These are phyloP conservation scores for Penicillium simplicissimum DNA, from an alignment of 495 filamentous ascomycete genomes.

Conservation along the genomic window DNA sequence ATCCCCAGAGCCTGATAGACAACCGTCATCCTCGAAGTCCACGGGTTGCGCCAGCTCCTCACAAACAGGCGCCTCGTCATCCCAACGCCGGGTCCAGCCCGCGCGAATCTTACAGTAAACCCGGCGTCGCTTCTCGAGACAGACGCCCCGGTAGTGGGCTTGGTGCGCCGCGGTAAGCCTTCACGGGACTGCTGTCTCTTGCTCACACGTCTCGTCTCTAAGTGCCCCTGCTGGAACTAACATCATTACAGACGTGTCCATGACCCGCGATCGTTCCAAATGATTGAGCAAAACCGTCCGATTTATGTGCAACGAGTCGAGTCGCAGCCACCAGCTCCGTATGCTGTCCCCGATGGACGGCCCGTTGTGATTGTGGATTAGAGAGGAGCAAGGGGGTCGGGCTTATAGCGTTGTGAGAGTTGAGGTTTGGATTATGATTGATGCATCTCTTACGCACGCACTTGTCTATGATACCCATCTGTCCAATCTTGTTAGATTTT, in stretches of 20 bases:
- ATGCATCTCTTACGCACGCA: slow-evolving; percentile 11
- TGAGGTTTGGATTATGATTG: slow-evolving; percentile 1
- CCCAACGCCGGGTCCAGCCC: slow-evolving; percentile 6
- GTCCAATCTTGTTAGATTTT: slow-evolving; percentile 25
- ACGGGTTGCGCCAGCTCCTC: slow-evolving; percentile 11
- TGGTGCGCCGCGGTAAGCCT: slow-evolving; percentile 25
- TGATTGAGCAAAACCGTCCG: slow-evolving; percentile 29
- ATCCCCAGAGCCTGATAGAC: slow-evolving; percentile 13
- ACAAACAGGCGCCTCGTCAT: slow-evolving; percentile 15
- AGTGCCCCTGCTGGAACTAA: slow-evolving; percentile 9
- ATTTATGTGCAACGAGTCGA: slow-evolving; percentile 32
- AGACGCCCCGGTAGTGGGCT: slow-evolving; percentile 23
- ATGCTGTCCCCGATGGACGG: slow-evolving; percentile 29
- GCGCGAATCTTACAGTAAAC: slow-evolving; percentile 10
- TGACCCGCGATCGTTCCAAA: slow-evolving; percentile 25
- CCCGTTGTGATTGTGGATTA: slow-evolving; percentile 40
- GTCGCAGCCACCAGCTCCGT: slow-evolving; percentile 20
- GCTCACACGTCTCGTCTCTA: neutral
- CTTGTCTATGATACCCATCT: slow-evolving; percentile 38
- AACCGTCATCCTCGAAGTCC: slow-evolving; percentile 18
- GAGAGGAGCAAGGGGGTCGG: neutral
- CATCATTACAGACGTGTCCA: slow-evolving; percentile 17
- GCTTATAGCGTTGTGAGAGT: slow-evolving; percentile 2
- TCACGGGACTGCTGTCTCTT: slow-evolving; percentile 7
- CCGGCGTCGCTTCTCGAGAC: slow-evolving; percentile 17